Evolutionary conservation across 805 yeast genomes (phyloP).

Genomic region (Saturnispora dispora): DNA sequence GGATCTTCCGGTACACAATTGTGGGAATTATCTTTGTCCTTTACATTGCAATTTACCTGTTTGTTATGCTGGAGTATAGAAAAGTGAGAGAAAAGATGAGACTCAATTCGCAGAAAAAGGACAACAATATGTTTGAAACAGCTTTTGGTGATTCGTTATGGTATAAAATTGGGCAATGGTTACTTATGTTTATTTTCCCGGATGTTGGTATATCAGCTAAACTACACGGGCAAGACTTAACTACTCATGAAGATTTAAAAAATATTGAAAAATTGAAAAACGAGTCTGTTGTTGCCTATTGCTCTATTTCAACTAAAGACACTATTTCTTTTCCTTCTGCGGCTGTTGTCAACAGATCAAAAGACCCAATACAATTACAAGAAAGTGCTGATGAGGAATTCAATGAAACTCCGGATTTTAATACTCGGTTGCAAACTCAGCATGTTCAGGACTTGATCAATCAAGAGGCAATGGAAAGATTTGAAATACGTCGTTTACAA

Average conservation of each 20-base stretch:
- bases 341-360: neutral
- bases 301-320: neutral
- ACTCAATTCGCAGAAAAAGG: slow-evolving; percentile 1
- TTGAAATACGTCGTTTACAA: slow-evolving; percentile 52
- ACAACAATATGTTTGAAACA: slow-evolving; percentile 4
- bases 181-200: slow-evolving; percentile 25
- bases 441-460: slow-evolving; percentile 36
- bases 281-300: slow-evolving; percentile 5
- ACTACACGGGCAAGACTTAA: slow-evolving; percentile 23
- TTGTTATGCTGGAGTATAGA: slow-evolving; percentile 57
- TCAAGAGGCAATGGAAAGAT: slow-evolving; percentile 48
- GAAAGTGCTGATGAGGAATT: slow-evolving; percentile 4
- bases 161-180: slow-evolving; percentile 24
- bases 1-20: slow-evolving; percentile 73
- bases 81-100: slow-evolving; percentile 22
- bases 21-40: slow-evolving; percentile 52
- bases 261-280: slow-evolving; percentile 20
- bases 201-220: slow-evolving; percentile 25
- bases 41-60: slow-evolving; percentile 62
- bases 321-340: neutral
- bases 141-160: slow-evolving; percentile 23
- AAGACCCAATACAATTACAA: neutral
- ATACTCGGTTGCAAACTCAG: slow-evolving; percentile 6
- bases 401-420: neutral
- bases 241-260: slow-evolving; percentile 20